These are phyloP conservation scores for Populus trichocarpa DNA, from an alignment of 441 rosid genomes.

Conservation along the genomic window DNA sequence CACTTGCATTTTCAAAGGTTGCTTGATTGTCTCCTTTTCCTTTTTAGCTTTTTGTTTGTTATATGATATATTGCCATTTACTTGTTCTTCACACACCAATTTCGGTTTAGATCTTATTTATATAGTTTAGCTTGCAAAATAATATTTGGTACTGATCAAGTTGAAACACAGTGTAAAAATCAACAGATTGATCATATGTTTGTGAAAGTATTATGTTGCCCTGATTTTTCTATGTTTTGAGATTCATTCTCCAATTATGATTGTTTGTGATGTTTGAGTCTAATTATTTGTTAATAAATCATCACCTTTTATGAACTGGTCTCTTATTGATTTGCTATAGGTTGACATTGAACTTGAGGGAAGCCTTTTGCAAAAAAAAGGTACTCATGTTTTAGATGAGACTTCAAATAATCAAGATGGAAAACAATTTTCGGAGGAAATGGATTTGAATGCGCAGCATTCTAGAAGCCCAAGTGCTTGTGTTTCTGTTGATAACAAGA, in stretches of 20 bases:
- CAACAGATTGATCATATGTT: background rate
- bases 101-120: background rate
- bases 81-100: background rate
- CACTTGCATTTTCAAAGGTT: background rate
- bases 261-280: background rate
- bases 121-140: background rate
- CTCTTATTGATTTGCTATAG: constrained; percentile 35
- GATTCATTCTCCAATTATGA: background rate
- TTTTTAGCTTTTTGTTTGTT: background rate
- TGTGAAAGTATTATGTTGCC: background rate
- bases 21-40: background rate
- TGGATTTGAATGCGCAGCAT: constrained; percentile 33
- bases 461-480: constrained; percentile 30
- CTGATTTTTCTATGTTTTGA: background rate
- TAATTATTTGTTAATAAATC: background rate
- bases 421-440: constrained; percentile 29
- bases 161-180: background rate
- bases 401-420: constrained; percentile 38
- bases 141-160: background rate
- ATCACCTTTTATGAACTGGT: background rate
- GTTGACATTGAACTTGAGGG: constrained; percentile 46
- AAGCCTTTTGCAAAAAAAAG: constrained; percentile 42
- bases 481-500: constrained; percentile 26
- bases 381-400: constrained; percentile 33
- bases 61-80: background rate